Evolutionary conservation across 1,284 basidiomycete species (phyloP).

Genomic region (Termitomyces sp.): DNA sequence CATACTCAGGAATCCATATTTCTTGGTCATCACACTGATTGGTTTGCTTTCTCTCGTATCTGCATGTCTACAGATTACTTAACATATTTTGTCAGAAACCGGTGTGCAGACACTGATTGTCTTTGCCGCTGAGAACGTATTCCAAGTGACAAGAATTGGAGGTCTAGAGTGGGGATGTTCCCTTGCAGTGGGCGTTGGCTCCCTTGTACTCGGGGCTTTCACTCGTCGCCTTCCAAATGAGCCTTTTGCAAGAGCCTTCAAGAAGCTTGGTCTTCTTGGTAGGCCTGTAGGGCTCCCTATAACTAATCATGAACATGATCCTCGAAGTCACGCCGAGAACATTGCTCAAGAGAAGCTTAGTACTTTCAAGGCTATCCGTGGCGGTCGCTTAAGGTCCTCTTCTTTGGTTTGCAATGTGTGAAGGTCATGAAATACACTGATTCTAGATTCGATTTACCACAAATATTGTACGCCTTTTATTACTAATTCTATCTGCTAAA

Average conservation of each 20-base stretch:
- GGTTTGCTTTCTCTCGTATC: slow-evolving; percentile 42
- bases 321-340: slow-evolving; percentile 66
- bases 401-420: slow-evolving; percentile 77
- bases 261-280: slow-evolving; percentile 59
- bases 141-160: slow-evolving; percentile 78
- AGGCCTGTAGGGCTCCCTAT: slow-evolving; percentile 69
- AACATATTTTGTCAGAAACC: slow-evolving; percentile 53
- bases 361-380: slow-evolving; percentile 77
- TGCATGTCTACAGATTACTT: background rate
- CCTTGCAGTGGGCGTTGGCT: slow-evolving; percentile 78
- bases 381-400: slow-evolving; percentile 79
- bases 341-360: slow-evolving; percentile 81
- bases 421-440: background rate
- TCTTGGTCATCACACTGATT: slow-evolving; percentile 79
- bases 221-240: slow-evolving; percentile 79
- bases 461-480: too few species aligned
- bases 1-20: slow-evolving; percentile 78
- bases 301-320: slow-evolving; percentile 48
- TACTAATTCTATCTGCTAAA: too few species aligned
- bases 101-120: slow-evolving; percentile 88
- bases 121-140: slow-evolving; percentile 87
- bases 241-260: slow-evolving; percentile 74
- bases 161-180: slow-evolving; percentile 93
- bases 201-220: slow-evolving; percentile 83
- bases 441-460: background rate